These are phyloP conservation scores for Pythium scleroteichum DNA, from an alignment of 352 stramenopile species.

Conservation along the genomic window DNA sequence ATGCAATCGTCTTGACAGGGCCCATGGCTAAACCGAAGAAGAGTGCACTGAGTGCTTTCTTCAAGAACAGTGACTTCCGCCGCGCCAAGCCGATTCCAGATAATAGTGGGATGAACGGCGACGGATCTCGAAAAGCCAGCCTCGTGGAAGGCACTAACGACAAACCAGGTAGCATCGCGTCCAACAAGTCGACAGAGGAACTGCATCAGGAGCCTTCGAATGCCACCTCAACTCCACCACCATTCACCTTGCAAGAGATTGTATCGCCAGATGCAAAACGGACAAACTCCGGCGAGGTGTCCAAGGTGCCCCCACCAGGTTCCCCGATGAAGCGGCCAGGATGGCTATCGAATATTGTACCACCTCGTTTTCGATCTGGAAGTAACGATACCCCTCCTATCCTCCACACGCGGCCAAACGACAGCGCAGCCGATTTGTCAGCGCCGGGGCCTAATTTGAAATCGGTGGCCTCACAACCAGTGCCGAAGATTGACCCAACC, in stretches of 20 bases:
- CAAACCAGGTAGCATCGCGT: constrained; percentile 19
- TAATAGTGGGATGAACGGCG: neutral
- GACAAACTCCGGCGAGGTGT: neutral
- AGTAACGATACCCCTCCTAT: constrained; percentile 20
- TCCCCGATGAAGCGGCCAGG: constrained; percentile 26
- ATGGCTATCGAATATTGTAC: constrained; percentile 31
- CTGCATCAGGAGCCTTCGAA: neutral
- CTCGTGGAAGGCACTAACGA: constrained; percentile 20
- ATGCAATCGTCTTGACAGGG: constrained; percentile 62
- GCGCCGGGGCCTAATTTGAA: neutral
- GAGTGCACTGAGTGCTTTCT: constrained; percentile 35
- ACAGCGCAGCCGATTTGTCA: neutral
- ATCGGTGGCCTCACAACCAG: neutral
- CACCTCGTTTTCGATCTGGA: constrained; percentile 23
- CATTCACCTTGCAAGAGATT: constrained; percentile 1
- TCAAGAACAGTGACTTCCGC: constrained; percentile 47
- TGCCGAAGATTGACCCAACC: constrained; percentile 13
- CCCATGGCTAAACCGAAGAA: constrained; percentile 40
- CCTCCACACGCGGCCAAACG: constrained; percentile 2
- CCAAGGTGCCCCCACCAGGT: constrained; percentile 11
- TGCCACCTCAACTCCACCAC: neutral
- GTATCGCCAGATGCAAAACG: constrained; percentile 1
- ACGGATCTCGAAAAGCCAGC: constrained; percentile 7
- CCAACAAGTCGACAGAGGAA: neutral
- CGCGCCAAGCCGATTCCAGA: constrained; percentile 30